Evolutionary conservation across 306 rosid species (phyloP), one percentile per base, ranked within the genome.

Genomic region (Quercus aquifolioides): DNA sequence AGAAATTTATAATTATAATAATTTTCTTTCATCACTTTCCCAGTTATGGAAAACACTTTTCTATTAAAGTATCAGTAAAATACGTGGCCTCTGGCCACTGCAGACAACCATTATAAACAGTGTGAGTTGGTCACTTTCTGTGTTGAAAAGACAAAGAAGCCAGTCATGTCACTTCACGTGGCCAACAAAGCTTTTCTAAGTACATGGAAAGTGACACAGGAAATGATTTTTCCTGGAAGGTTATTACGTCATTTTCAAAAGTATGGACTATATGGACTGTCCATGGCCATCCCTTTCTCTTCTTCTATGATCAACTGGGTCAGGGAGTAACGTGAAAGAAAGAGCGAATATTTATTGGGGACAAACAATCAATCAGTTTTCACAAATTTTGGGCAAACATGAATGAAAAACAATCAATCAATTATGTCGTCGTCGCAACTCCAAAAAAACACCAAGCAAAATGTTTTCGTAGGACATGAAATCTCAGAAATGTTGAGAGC

Each of bases 131-230:
- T 51, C 56, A 35, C 54, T 28, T 49, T 26, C 18, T 11, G 49
- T 18, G 13, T 3, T 25, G 69, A 56, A 5, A 35, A 26, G 75
- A 82, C 82, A 82, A 79, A 82, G 56, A 2, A 21, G 25, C 11
- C 0, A 63, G 81, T 86, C 89, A 77, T 62, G 25, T 86, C 83
- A 83, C 72, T 30, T 49, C 31, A 58, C 75, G 78, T 85, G 88
- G 73, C 59, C 33, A 19, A 25, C 23, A 35, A 68, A 17, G 46
- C 74, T 62, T 79, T 18, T 62, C 31, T 33, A 67, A 67, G 72
- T 67, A 67, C 72, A 33, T 8, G 8, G 72, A 31, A 21, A 31
- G 71, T 9, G 71, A 67, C 72, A 11, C 33, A 46, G 35, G 38
- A 18, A 51, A 19, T 65, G 19, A 6, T 13, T 4, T 13, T 17